Base-by-base conservation (phyloP, 176 grass and related monocot species). In the Avena eriantha region DNA sequence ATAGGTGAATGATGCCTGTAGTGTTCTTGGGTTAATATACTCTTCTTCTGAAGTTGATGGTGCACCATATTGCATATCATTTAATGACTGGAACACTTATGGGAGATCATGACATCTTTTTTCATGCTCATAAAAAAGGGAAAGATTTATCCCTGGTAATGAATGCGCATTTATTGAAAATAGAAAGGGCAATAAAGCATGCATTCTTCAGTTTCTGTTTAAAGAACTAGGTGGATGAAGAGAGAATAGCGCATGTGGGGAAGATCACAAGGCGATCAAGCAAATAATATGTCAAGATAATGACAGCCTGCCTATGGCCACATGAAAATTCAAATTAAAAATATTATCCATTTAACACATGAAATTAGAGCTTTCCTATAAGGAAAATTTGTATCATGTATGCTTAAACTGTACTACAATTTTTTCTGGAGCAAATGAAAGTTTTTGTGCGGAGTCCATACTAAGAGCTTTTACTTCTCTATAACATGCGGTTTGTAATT, bases 351-450 rank as follows among this genome's bases (percentile, higher is more conserved):
- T 47, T 80, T 54, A 79, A 7, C 7, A 3, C 48, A 69, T 69
- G 19, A 69, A 23, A 82, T 69, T 54, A 69, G 29, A 55, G 3
- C 31, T 5, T 69, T 49, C 49, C 29, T 13, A 14, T 67, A 66
- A 50, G 60, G 1, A 67, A 81, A 33, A 31, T 21, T 49, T 43
- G 21, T 10, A 33, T 33, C 43, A n/a, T 49, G 45, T 50, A 81
- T 33, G 23, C 36, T 86, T 55, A 69, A 77, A 87, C 29, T 67
- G 34, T 71, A 76, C 61, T 55, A 15, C 64, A 93, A 89, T 95
- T 95, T 98, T 98, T 97, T 79, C 70, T 95, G 71, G 89, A 95
- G 89, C 85, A 95, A 78, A 95, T 92, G 87, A 89, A 91, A 83
- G 91, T 98, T 79, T 89, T 88, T 82, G 93, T 77, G 95, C 90